These are phyloP conservation scores for Penicillium canescens DNA, from an alignment of 495 filamentous ascomycete genomes.

Conservation along the genomic window DNA sequence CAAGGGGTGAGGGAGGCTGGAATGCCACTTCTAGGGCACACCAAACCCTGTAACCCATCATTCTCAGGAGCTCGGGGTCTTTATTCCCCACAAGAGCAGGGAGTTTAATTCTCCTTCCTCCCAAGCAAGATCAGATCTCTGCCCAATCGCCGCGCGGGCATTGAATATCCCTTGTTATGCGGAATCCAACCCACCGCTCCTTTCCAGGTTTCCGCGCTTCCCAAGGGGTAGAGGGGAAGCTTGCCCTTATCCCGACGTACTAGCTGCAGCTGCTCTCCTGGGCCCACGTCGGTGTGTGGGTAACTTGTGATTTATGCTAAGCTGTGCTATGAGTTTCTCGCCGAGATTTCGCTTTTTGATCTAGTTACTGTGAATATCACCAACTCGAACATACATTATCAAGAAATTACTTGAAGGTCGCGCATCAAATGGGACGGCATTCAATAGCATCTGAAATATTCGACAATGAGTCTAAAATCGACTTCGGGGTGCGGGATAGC, in stretches of 20 bases:
- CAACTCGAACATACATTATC: no score
- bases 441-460: conserved; percentile 10
- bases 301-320: not conserved
- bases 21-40: not conserved
- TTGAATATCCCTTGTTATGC: not conserved
- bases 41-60: conserved; percentile 2
- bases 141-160: not conserved
- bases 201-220: not conserved
- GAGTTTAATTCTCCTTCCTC: not conserved
- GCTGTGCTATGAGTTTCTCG: not conserved
- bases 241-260: not conserved
- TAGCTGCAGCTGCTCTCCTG: not conserved
- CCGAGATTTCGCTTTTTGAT: not conserved
- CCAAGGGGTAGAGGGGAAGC: not conserved
- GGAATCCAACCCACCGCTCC: conserved; percentile 2
- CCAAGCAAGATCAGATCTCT: not conserved
- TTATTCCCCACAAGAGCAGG: not conserved
- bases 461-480: conserved; percentile 17
- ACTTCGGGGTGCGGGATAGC: conserved; percentile 18
- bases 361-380: not conserved
- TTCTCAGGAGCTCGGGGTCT: not conserved
- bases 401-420: no score
- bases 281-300: not conserved
- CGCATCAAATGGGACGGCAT: conserved; percentile 20
- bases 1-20: conserved; percentile 3